A percentile compares a stretch with the other conserved stretches of the same genome.
phyloP scores from a whole-genome alignment of 2,329 filamentous ascomycete species.

The Colletotrichum caudatum region DNA sequence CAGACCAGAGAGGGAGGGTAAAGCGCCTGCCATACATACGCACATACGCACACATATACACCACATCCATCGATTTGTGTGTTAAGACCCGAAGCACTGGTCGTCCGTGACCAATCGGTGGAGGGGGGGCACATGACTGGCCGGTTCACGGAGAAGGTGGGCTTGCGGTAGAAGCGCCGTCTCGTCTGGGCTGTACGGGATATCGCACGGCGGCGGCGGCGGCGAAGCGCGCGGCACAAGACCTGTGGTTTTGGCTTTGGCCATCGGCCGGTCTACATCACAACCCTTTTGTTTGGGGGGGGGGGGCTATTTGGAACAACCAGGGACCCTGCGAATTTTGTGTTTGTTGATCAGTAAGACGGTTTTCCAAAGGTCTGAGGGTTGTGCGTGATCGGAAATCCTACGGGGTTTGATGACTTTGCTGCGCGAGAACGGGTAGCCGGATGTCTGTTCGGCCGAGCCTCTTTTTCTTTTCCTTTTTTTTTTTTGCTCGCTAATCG shows the following conservation, averaged over 20 bases:
- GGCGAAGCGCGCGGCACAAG: neutral
- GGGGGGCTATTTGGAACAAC: neutral
- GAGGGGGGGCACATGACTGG: neutral
- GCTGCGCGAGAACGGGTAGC: neutral
- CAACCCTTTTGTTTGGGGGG: neutral
- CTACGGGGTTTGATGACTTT: neutral
- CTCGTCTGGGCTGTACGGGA: neutral
- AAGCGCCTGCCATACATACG: too few relatives aligned
- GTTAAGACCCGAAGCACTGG: too few relatives aligned
- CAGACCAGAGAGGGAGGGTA: too few relatives aligned
- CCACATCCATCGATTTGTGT: too few relatives aligned
- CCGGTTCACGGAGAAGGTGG: neutral
- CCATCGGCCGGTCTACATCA: neutral
- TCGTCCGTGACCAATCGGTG: neutral
- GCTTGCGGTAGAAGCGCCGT: neutral
- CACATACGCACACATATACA: too few relatives aligned
- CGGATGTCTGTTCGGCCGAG: neutral
- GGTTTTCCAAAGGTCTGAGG: too few relatives aligned
- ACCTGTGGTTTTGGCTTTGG: neutral
- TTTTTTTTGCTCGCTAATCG: neutral
- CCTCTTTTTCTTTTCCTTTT: too few relatives aligned
- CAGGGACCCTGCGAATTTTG: neutral
- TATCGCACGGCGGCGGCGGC: neutral
- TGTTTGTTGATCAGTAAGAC: neutral
- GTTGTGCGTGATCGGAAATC: neutral